Percentiles rank a stretch among this genome's conserved stretches.
These are phyloP conservation scores for Talaromyces sp. DNA, from an alignment of 2,329 filamentous ascomycete species.

Conservation along the genomic window DNA sequence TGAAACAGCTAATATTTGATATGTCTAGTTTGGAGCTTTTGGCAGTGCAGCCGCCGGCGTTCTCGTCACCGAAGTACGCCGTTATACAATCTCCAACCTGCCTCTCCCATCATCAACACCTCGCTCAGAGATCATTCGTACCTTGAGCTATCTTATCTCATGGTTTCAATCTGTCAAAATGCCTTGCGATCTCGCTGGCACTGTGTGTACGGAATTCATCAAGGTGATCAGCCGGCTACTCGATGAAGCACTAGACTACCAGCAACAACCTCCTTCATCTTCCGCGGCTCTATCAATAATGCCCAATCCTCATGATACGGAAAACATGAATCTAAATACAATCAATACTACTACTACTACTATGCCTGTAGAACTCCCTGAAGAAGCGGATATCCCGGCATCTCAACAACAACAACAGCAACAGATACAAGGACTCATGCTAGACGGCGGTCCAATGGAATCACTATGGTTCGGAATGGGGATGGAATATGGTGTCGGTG, in stretches of 20 bases:
- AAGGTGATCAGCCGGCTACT: conserved; percentile 24
- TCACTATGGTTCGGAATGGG: conserved; percentile 9
- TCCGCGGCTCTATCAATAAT: not conserved
- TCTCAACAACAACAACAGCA: not conserved
- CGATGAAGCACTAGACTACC: conserved; percentile 24
- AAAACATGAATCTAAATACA: not conserved
- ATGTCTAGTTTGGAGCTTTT: conserved; percentile 21
- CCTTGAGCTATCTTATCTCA: conserved; percentile 22
- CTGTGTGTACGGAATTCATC: conserved; percentile 21
- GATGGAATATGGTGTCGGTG: conserved; percentile 1
- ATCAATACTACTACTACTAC: not conserved
- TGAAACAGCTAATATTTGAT: not conserved
- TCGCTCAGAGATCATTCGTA: conserved; percentile 24
- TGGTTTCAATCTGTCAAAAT: conserved; percentile 22
- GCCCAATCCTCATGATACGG: not conserved
- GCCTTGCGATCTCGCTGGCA: conserved; percentile 13
- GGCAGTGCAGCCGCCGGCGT: conserved; percentile 24
- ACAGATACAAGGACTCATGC: not conserved
- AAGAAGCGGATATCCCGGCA: not conserved
- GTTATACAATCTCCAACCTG: conserved; percentile 21
- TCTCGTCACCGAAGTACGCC: conserved; percentile 24
- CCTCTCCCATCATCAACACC: conserved; percentile 22
- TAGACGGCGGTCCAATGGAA: conserved; percentile 8
- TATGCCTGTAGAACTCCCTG: not conserved
- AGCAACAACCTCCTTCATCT: conserved; percentile 19